Evolutionary conservation across 2,329 filamentous ascomycete genomes (phyloP).

Genomic region (Leptographium galeiforme): DNA sequence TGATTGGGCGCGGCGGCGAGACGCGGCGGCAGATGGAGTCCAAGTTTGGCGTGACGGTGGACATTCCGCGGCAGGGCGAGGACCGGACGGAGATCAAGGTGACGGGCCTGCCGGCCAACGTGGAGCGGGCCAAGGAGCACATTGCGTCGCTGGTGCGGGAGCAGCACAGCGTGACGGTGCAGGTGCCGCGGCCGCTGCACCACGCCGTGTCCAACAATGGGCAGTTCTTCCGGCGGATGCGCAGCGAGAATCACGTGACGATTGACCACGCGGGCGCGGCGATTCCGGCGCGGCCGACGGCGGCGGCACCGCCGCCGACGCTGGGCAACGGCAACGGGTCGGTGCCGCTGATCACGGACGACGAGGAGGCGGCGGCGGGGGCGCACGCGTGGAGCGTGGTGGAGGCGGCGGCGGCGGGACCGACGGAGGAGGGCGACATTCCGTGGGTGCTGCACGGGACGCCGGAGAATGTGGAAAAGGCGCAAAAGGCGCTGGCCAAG

Average conservation of each 20-base stretch:
- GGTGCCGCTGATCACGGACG: conserved; percentile 89
- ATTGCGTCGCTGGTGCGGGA: conserved; percentile 69
- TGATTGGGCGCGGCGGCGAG: conserved; percentile 88
- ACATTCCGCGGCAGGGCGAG: conserved; percentile 82
- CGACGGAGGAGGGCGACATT: conserved; percentile 53
- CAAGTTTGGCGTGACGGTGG: conserved; percentile 73
- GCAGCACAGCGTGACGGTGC: conserved; percentile 76
- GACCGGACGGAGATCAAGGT: conserved; percentile 78
- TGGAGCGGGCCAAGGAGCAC: conserved; percentile 77
- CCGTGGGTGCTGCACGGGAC: conserved; percentile 82
- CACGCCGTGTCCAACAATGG: conserved; percentile 79
- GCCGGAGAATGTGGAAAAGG: conserved; percentile 68
- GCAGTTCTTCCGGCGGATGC: conserved; percentile 82
- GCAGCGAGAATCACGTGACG: conserved; percentile 74
- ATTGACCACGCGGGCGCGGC: conserved; percentile 81
- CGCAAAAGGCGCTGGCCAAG: conserved; percentile 58
- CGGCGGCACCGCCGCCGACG: conserved; percentile 21
- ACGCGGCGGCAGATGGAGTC: conserved; percentile 73
- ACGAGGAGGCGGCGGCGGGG: conserved; percentile 48
- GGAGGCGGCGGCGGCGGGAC: conserved; percentile 35
- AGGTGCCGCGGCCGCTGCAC: conserved; percentile 71
- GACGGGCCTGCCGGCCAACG: conserved; percentile 61
- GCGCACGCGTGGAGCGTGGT: conserved; percentile 76
- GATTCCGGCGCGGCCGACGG: conserved; percentile 55
- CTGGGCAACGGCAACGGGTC: conserved; percentile 49